Base-by-base conservation (phyloP, 768 basidiomycete genomes). In the Udeniomyces megalosporus region DNA sequence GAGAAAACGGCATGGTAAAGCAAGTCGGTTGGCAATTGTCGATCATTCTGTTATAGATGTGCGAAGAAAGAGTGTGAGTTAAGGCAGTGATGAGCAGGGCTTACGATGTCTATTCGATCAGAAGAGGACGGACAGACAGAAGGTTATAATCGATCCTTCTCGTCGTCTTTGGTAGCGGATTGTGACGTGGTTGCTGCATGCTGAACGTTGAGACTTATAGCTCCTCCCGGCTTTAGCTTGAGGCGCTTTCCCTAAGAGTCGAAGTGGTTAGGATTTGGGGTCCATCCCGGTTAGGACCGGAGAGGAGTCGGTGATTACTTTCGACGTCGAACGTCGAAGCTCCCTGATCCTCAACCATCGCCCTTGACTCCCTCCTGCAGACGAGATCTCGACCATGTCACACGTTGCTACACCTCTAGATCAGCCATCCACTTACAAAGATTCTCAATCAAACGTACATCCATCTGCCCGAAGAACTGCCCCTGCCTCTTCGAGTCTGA, bases 371-470 rank as follows among this genome's bases (percentile, higher is more conserved):
- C n/a, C n/a, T n/a, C n/a, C n/a, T n/a, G n/a, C n/a, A n/a, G n/a
- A n/a, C n/a, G n/a, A n/a, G n/a, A n/a, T n/a, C n/a, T n/a, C n/a
- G 11, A 24, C 24, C 58, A 73, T 73, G 90, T 82, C 91, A 47
- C 84, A 92, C 77, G 84, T 93, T 68, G 84, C 93, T 51, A 70
- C 79, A 31, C 74, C 84, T 35, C 79, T 96, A 68, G 93, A 96
- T 76, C 86, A 89, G 73, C 92, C 91, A 50, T 95, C 91, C 5
- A 89, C 90, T 73, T 99, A 99, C 76, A 89, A 91, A 73, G 93
- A 99, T 75, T 92, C 88, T 15, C 86, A 92, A 74, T 78, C 79
- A 44, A 81, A 84, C 60, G 76, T 90, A 53, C 38, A 70, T 66
- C 5, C 50, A 29, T 34, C 50, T 45, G 42, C 26, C n/a, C 24